phyloP scores from a whole-genome alignment of 2,329 filamentous ascomycete genomes.

The Talaromyces albobiverticillius region DNA sequence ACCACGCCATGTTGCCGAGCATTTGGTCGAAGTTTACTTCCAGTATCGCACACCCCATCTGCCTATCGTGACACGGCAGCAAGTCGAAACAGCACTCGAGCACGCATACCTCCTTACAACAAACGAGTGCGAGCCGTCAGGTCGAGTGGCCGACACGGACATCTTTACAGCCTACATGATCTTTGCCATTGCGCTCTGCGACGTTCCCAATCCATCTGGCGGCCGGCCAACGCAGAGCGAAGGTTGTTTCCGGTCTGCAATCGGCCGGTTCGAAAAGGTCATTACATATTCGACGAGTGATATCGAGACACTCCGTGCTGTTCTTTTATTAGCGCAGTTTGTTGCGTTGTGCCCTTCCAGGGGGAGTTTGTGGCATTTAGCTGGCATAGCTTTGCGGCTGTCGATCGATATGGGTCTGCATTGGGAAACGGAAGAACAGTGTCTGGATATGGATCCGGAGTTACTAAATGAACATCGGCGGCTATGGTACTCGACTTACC shows the following conservation, averaged over 20 bases:
- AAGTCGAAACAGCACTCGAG: conserved; percentile 25
- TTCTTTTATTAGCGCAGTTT: conserved; percentile 32
- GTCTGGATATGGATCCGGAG: conserved; percentile 19
- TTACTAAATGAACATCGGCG: conserved; percentile 26
- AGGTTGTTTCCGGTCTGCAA: conserved; percentile 34
- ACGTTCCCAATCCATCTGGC: conserved; percentile 23
- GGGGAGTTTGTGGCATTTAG: conserved; percentile 34
- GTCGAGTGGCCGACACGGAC: conserved; percentile 20
- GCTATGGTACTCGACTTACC: conserved; percentile 7
- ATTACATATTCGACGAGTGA: conserved; percentile 31
- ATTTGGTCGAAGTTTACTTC: conserved; percentile 33
- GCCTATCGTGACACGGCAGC: conserved; percentile 26
- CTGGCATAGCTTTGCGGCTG: conserved; percentile 31
- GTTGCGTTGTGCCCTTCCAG: conserved; percentile 29
- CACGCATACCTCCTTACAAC: conserved; percentile 26
- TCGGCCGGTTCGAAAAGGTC: conserved; percentile 27
- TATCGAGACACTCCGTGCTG: conserved; percentile 29
- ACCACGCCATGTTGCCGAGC: conserved; percentile 31
- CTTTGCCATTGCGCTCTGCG: conserved; percentile 30
- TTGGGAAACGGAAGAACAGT: conserved; percentile 26
- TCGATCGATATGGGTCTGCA: conserved; percentile 33
- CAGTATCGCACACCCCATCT: conserved; percentile 33
- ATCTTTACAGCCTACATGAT: conserved; percentile 34
- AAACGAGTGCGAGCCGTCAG: conserved; percentile 11
- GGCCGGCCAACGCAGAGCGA: conserved; percentile 29